These are phyloP conservation scores for Coffea humblotiana DNA, from an alignment of 305 asterid genomes.

Conservation along the genomic window DNA sequence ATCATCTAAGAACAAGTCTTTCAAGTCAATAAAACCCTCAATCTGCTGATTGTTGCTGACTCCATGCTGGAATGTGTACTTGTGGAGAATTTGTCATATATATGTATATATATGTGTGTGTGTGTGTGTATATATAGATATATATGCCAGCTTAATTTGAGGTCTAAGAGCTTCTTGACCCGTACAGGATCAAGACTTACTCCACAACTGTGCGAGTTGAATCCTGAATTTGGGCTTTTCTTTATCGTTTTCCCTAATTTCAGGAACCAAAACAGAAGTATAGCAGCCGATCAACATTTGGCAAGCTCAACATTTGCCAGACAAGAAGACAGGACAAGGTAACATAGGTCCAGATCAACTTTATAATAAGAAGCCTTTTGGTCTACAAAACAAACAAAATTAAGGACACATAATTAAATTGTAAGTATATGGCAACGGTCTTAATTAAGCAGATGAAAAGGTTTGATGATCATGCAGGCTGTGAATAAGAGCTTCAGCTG, in stretches of 20 bases:
- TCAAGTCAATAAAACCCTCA: background rate
- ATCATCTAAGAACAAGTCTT: conserved; percentile 1
- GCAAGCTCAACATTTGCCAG: conserved; percentile 1
- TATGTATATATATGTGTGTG: no score
- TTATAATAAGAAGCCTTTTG: background rate
- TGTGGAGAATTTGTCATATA: background rate
- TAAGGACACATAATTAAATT: background rate
- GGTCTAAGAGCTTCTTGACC: background rate
- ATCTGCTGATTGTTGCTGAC: conserved; percentile 6
- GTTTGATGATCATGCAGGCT: background rate
- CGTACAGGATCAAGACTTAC: background rate
- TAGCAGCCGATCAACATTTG: conserved; percentile 11
- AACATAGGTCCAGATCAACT: background rate
- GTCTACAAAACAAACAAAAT: background rate
- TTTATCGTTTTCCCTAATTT: conserved; percentile 14
- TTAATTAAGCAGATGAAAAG: background rate
- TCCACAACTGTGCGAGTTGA: background rate
- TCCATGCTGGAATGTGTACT: background rate
- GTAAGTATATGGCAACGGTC: background rate
- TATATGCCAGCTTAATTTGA: background rate
- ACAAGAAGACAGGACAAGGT: background rate
- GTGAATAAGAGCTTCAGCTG: background rate
- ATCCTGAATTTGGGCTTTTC: background rate
- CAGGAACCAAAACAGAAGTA: background rate
- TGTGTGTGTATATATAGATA: no score